Evolutionary conservation across 176 grass and related monocot species (phyloP).

Genomic region (Oryza longistaminata): DNA sequence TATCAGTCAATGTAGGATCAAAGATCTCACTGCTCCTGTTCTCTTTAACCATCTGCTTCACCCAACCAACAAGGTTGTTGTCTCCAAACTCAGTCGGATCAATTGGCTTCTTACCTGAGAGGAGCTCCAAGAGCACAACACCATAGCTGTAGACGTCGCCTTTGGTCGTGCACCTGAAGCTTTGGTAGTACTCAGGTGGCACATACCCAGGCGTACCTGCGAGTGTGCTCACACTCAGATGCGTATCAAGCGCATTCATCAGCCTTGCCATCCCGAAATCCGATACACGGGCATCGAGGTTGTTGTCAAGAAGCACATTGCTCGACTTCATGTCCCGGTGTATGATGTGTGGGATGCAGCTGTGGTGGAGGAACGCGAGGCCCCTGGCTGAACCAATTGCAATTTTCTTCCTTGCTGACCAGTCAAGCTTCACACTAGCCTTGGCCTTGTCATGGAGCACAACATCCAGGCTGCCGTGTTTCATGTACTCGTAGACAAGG

Average conservation of each 20-base stretch:
- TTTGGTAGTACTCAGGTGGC: slow-evolving; percentile 96
- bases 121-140: slow-evolving; percentile 89
- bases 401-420: slow-evolving; percentile 84
- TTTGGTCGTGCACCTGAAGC: slow-evolving; percentile 92
- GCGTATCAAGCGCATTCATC: slow-evolving; percentile 82
- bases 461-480: slow-evolving; percentile 84
- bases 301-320: slow-evolving; percentile 87
- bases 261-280: slow-evolving; percentile 95
- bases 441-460: slow-evolving; percentile 67
- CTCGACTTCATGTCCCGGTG: slow-evolving; percentile 99
- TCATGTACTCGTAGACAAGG: slow-evolving; percentile 96
- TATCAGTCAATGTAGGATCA: slow-evolving; percentile 51
- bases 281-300: slow-evolving; percentile 76
- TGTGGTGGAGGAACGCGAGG: slow-evolving; percentile 95
- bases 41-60: slow-evolving; percentile 92
- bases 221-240: slow-evolving; percentile 93
- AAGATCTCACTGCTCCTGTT: slow-evolving; percentile 73
- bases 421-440: slow-evolving; percentile 56
- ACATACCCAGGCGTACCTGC: slow-evolving; percentile 95
- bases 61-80: slow-evolving; percentile 93
- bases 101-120: slow-evolving; percentile 93
- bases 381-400: slow-evolving; percentile 81
- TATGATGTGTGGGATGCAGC: slow-evolving; percentile 97
- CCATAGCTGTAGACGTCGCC: slow-evolving; percentile 97
- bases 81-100: slow-evolving; percentile 82